phyloP scores from a whole-genome alignment of 1,139 yeast genomes.

The Suhomyces atakaporum region DNA sequence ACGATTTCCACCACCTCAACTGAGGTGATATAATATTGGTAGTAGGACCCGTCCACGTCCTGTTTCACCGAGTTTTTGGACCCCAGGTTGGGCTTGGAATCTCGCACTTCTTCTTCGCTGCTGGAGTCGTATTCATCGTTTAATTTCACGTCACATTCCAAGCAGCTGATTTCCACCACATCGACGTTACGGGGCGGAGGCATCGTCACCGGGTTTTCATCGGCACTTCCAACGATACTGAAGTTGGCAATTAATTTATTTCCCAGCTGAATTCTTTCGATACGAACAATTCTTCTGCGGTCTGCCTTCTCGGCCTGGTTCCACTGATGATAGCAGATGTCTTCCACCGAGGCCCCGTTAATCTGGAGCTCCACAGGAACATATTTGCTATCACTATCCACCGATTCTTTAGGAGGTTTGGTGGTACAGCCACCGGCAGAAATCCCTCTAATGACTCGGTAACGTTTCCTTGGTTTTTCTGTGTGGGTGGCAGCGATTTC shows the following conservation, averaged over 20 bases:
- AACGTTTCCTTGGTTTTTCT: slow-evolving; percentile 24
- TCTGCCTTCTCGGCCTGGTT: slow-evolving; percentile 45
- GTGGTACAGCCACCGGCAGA: slow-evolving; percentile 61
- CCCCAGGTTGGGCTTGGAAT: slow-evolving; percentile 2
- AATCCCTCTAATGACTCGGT: slow-evolving; percentile 54
- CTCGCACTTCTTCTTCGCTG: slow-evolving; percentile 19
- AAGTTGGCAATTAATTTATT: slow-evolving; percentile 50
- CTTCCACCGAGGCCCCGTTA: slow-evolving; percentile 45
- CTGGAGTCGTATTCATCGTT: slow-evolving; percentile 34
- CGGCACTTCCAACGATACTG: slow-evolving; percentile 53
- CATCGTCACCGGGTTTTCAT: slow-evolving; percentile 44
- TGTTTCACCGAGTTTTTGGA: slow-evolving; percentile 13
- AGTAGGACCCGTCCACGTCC: slow-evolving; percentile 19
- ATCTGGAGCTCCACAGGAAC: slow-evolving; percentile 50
- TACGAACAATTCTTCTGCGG: slow-evolving; percentile 56
- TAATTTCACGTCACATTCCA: slow-evolving; percentile 44
- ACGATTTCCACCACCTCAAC: slow-evolving; percentile 68
- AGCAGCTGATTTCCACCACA: slow-evolving; percentile 60
- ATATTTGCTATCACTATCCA: slow-evolving; percentile 34
- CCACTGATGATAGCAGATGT: slow-evolving; percentile 56
- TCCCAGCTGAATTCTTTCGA: slow-evolving; percentile 55
- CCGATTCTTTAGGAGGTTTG: slow-evolving; percentile 52
- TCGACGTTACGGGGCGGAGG: slow-evolving; percentile 44
- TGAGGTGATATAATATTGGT: slow-evolving; percentile 58
- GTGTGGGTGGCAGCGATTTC: slow-evolving; percentile 7